Base-by-base conservation (phyloP, 1,284 basidiomycete species). In the Heterobasidion occidentale region DNA sequence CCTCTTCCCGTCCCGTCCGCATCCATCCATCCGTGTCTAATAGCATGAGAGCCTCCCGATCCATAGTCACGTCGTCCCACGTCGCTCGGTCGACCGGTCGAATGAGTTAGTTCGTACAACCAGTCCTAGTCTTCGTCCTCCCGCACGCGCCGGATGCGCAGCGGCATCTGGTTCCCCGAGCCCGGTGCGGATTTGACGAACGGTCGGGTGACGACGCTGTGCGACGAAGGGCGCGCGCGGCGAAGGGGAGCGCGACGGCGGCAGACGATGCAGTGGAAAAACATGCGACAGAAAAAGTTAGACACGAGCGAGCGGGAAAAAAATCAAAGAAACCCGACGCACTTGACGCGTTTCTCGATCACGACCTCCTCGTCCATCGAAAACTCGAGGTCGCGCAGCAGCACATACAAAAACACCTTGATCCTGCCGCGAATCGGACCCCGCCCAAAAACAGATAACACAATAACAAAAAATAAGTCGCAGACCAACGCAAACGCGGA, bases 341-440 rank as follows among this genome's bases (percentile, higher is more conserved):
- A 85, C 83, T 83, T 84, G 66, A 81, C 74, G 56, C 75, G 77
- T 70, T 84, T 84, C 72, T 84, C 80, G 61, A 84, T 78, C 61
- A 81, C 74, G 60, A 81, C 67, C 51, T 70, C 67, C 33, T 77
- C 73, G 64, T 81, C 79, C 34, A 78, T 71, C 54, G 73, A 69
- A 69, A 82, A 80, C 62, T 79, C 77, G 54, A 84, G 68, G 67
- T 84, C 81, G 61, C 75, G 76, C 51, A 84, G 56, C 49, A 85
- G 73, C 49, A 79, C 75, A 66, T 75, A 83, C 59, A 84, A 66
- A 62, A 85, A 83, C 33, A 81, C 74, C 67, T 84, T 84, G 65
- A 84, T 82, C 71, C 81, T 83, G 63, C 5, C 19, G n/a, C 19
- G 15, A 7, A 56, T 27, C 27, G 14, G 3, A 42, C 38, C 12